Conservation (phyloP, 371 early-diverging fungal genomes). For the Actinomortierella wolfii region DNA sequence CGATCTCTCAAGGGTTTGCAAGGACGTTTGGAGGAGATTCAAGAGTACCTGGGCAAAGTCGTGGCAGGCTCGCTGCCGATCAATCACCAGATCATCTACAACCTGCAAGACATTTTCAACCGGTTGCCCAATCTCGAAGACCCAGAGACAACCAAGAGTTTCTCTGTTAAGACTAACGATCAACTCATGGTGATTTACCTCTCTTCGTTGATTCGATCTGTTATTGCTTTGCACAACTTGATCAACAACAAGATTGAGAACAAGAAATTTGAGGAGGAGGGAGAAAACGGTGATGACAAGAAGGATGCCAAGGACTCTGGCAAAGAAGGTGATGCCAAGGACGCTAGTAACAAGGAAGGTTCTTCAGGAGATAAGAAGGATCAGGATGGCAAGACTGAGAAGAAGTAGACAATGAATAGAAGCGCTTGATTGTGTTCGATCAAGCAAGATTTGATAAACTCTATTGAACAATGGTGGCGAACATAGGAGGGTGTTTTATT, state of each 20-base stretch:
- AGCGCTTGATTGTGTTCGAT: no score
- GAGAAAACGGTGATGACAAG: constrained; percentile 45
- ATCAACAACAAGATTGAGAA: constrained; percentile 92
- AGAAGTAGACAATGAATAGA: constrained; percentile 17
- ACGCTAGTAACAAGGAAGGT: constrained; percentile 8
- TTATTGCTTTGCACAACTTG: constrained; percentile 94
- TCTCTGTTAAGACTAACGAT: constrained; percentile 95
- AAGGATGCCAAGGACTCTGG: constrained; percentile 35
- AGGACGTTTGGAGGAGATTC: constrained; percentile 83
- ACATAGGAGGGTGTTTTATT: no score
- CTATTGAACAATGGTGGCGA: no score
- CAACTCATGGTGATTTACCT: constrained; percentile 92
- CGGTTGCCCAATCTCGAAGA: constrained; percentile 87
- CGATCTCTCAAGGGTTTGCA: constrained; percentile 89
- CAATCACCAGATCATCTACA: constrained; percentile 95
- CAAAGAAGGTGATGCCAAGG: constrained; percentile 17
- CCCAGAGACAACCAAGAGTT: constrained; percentile 74
- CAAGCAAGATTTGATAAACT: no score
- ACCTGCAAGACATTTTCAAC: constrained; percentile 96
- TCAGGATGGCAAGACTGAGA: constrained; percentile 14
- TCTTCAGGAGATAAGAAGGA: constrained; percentile 1
- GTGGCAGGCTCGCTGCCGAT: constrained; percentile 84
- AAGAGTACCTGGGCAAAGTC: constrained; percentile 86
- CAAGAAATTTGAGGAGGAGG: constrained; percentile 49
- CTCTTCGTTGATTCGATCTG: constrained; percentile 86